Base-by-base conservation (phyloP, 2,329 filamentous ascomycete genomes). In the Ceratocystis harringtonii region DNA sequence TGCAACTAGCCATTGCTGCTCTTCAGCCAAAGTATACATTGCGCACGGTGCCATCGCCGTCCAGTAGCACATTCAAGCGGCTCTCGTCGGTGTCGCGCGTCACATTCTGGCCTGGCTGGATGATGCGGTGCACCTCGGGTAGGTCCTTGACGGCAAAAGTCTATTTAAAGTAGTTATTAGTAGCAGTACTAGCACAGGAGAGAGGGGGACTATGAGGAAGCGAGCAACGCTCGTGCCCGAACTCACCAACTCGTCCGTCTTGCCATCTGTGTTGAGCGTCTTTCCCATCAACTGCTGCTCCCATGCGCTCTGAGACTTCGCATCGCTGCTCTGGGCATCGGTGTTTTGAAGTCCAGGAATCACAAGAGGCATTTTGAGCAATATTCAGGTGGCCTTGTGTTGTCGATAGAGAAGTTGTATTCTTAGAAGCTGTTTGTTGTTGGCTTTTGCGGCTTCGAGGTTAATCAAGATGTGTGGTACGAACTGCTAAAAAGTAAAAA, bases 271-370 rank as follows among this genome's bases (percentile, higher is more conserved):
- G 10, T 78, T 78, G 12, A 86, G 73, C 61, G 78, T 85, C 81
- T 86, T 87, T 71, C 84, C 84, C 58, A 83, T 79, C 3, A 87
- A 76, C 77, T 85, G 84, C 74, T 79, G 80, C 69, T 75, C 76
- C 84, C 84, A 87, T 70, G 83, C 77, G 67, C 83, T 76, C 44
- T 78, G 81, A 74, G 78, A 77, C 72, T 75, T 36, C 2, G 32
- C 71, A 30, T 57, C 5, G 68, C 72, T 72, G 50, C 77, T 73
- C 7, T 65, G 58, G 22, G 48, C 60, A 3, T 36, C 43, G 68
- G 75, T 75, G 68, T 75, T 77, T 68, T 77, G 84, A 70, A 85
- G 75, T 71, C 80, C 81, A 65, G 83, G 83, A 19, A 84, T 79
- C 70, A 86, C 78, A 75, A 86, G 83, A 81, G 84, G 84, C 84